These are phyloP conservation scores for Yamadazyma sp. DNA, from an alignment of 1,139 yeast genomes.

Conservation along the genomic window DNA sequence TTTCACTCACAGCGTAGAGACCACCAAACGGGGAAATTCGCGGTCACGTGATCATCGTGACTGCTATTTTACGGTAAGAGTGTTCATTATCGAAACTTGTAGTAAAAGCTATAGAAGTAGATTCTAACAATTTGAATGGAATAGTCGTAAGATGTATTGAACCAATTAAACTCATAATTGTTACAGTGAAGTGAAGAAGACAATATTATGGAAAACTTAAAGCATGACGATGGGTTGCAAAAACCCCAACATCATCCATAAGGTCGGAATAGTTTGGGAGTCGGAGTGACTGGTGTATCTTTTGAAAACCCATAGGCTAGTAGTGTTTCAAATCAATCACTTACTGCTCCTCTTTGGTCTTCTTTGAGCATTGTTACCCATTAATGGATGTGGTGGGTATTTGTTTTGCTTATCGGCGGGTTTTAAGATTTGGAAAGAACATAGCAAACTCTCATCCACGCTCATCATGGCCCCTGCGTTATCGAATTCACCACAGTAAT, in stretches of 20 bases:
- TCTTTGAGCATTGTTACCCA: constrained; percentile 65
- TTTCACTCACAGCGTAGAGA: too few relatives aligned
- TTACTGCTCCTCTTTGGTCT: constrained; percentile 66
- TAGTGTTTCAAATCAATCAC: constrained; percentile 23
- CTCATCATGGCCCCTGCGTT: constrained; percentile 99
- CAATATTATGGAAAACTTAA: not conserved
- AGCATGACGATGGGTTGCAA: not conserved
- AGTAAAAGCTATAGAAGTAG: constrained; percentile 4
- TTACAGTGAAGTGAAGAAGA: constrained; percentile 7
- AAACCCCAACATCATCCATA: too few relatives aligned
- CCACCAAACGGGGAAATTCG: too few relatives aligned
- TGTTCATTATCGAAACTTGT: constrained; percentile 2
- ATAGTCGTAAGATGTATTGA: constrained; percentile 1
- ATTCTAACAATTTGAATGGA: constrained; percentile 1
- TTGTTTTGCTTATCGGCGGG: constrained; percentile 92
- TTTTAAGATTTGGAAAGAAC: constrained; percentile 96
- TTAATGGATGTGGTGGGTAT: constrained; percentile 53
- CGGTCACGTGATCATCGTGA: constrained; percentile 6
- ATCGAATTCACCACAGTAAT: constrained; percentile 97
- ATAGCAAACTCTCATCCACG: constrained; percentile 90
- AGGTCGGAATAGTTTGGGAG: too few relatives aligned
- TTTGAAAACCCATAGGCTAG: too few relatives aligned
- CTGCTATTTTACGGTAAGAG: constrained; percentile 1
- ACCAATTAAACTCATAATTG: constrained; percentile 4
- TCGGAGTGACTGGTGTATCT: too few relatives aligned